Percentiles rank a stretch among this genome's conserved stretches.
Evolutionary conservation across 352 stramenopile species (phyloP).

Genomic region (Phytophthora pistaciae): DNA sequence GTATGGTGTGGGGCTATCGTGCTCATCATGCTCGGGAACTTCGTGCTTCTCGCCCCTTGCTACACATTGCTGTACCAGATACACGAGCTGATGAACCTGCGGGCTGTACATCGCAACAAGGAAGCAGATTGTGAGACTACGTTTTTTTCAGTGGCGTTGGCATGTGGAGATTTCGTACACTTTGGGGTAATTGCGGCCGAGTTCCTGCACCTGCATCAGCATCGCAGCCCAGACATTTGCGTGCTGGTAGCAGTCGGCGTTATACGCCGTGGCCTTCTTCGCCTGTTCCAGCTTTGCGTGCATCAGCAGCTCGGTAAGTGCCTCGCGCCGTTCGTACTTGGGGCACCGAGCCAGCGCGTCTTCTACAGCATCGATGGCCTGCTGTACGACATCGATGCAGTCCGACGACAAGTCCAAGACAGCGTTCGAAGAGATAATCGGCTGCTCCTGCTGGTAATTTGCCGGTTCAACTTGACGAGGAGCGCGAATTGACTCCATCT

Average conservation of each 20-base stretch:
- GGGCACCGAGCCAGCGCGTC: slow-evolving; percentile 26
- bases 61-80: slow-evolving; percentile 40
- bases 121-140: slow-evolving; percentile 8
- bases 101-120: slow-evolving; percentile 29
- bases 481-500: slow-evolving; percentile 33
- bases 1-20: slow-evolving; percentile 1
- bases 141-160: not conserved
- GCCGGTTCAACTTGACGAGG: slow-evolving; percentile 15
- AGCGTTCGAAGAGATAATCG: slow-evolving; percentile 2
- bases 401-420: slow-evolving; percentile 12
- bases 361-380: slow-evolving; percentile 38
- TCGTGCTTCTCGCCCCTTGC: slow-evolving; percentile 36
- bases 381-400: slow-evolving; percentile 35
- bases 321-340: slow-evolving; percentile 35
- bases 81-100: slow-evolving; percentile 53
- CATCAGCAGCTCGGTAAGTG: slow-evolving; percentile 35
- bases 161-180: slow-evolving; percentile 23
- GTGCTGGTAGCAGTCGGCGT: slow-evolving; percentile 17
- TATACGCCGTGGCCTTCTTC: slow-evolving; percentile 24
- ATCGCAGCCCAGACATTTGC: slow-evolving; percentile 34
- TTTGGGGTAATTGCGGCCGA: slow-evolving; percentile 42
- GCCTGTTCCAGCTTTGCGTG: slow-evolving; percentile 37
- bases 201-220: slow-evolving; percentile 39
- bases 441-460: slow-evolving; percentile 14
- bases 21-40: slow-evolving; percentile 37